Evolutionary conservation across 1,284 basidiomycete species (phyloP).

Genomic region (Kwoniella shivajii): DNA sequence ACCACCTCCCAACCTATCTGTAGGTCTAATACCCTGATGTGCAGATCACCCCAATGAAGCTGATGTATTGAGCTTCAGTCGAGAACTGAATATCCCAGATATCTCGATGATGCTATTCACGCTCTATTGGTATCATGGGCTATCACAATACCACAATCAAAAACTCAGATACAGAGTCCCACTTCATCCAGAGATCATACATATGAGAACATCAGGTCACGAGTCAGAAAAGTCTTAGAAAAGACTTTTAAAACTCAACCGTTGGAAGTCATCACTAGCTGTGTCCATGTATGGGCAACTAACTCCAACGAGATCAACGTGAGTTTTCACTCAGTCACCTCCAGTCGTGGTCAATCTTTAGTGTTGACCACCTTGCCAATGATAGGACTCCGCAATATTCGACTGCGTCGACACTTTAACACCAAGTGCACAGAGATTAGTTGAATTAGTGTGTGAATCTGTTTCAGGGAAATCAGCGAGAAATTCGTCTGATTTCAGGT

Average conservation of each 20-base stretch:
- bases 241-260: slow-evolving; percentile 80
- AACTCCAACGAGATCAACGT: slow-evolving; percentile 35
- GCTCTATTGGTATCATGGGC: slow-evolving; percentile 44
- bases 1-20: slow-evolving; percentile 34
- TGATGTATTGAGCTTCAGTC: background rate
- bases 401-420: slow-evolving; percentile 82
- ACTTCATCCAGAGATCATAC: slow-evolving; percentile 46
- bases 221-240: slow-evolving; percentile 78
- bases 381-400: slow-evolving; percentile 62
- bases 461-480: slow-evolving; percentile 27
- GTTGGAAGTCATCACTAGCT: slow-evolving; percentile 71
- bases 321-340: slow-evolving; percentile 10
- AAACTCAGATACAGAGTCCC: background rate
- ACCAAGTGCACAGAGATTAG: slow-evolving; percentile 81
- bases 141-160: slow-evolving; percentile 18
- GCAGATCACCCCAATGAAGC: background rate
- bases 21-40: slow-evolving; percentile 11
- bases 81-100: slow-evolving; percentile 27
- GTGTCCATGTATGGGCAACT: slow-evolving; percentile 41
- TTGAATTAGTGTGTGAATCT: slow-evolving; percentile 84
- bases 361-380: too few species aligned
- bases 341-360: too few species aligned
- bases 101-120: slow-evolving; percentile 43
- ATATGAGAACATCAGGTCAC: slow-evolving; percentile 54
- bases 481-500: slow-evolving; percentile 19